Conservation (phyloP, 2,329 filamentous ascomycete species). For the Aaosphaeria pasadenensis region DNA sequence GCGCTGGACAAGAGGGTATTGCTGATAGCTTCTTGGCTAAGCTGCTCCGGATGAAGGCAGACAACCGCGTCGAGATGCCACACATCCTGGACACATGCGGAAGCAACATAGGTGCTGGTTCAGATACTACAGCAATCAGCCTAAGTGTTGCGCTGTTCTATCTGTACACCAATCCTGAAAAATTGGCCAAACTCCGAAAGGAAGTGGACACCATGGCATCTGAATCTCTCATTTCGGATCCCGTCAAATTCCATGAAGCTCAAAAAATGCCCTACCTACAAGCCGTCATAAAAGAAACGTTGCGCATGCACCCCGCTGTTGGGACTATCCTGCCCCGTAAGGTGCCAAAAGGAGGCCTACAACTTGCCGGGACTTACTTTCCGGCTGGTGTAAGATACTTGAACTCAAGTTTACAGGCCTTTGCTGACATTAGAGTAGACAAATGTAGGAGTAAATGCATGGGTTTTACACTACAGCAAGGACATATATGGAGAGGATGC, state of each 20-base stretch:
- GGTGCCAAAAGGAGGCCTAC: constrained; percentile 35
- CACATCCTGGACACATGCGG: background rate
- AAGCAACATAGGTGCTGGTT: constrained; percentile 21
- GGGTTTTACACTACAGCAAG: constrained; percentile 1
- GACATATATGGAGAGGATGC: constrained; percentile 2
- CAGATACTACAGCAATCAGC: constrained; percentile 37
- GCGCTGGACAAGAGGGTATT: background rate
- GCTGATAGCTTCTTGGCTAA: background rate
- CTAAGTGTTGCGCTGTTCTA: constrained; percentile 37
- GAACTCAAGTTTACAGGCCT: background rate
- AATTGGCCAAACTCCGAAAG: background rate
- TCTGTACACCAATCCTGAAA: constrained; percentile 23
- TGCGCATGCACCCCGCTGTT: constrained; percentile 43
- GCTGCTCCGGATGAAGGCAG: background rate
- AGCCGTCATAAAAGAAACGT: constrained; percentile 44
- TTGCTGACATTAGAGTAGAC: background rate
- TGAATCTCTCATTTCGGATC: background rate
- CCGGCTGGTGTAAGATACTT: constrained; percentile 2
- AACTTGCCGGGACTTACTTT: constrained; percentile 28
- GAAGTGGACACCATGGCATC: background rate
- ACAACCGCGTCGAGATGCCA: background rate
- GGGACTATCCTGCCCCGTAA: constrained; percentile 40
- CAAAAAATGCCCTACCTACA: background rate
- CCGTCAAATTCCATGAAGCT: background rate
- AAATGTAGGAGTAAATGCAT: background rate